Conservation (phyloP, 192 early-diverging fungal genomes). For the Chytriomyces sp. region DNA sequence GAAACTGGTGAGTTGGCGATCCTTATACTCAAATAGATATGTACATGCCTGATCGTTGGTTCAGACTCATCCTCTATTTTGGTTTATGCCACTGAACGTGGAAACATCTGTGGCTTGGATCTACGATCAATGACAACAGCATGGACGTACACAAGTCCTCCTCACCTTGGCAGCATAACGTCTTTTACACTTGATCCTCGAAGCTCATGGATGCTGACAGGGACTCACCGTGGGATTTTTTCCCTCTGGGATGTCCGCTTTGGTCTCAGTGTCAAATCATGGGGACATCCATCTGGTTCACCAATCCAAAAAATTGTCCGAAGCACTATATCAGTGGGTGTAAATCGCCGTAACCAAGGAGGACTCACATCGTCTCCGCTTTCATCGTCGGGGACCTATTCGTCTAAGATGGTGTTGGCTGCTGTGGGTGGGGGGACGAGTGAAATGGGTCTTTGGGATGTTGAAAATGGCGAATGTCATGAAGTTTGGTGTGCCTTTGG, state of each 20-base stretch:
- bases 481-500: conserved; percentile 69
- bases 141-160: conserved; percentile 56
- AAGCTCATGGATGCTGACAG: conserved; percentile 69
- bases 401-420: conserved; percentile 55
- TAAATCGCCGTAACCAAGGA: not conserved
- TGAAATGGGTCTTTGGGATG: conserved; percentile 83
- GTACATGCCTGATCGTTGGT: not conserved
- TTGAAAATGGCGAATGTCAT: conserved; percentile 67
- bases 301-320: conserved; percentile 53
- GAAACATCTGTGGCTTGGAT: conserved; percentile 73
- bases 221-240: conserved; percentile 75
- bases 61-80: conserved; percentile 66
- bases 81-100: conserved; percentile 69
- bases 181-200: conserved; percentile 64
- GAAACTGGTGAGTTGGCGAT: conserved; percentile 66
- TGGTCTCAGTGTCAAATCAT: conserved; percentile 65
- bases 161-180: conserved; percentile 64
- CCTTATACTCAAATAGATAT: not conserved
- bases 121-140: conserved; percentile 69
- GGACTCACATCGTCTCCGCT: not conserved
- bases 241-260: conserved; percentile 82
- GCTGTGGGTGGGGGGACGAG: conserved; percentile 64
- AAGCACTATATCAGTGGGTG: not conserved
- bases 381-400: not conserved
- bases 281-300: conserved; percentile 72